Conservation (phyloP, 371 early-diverging fungal species). For the Lichtheimia hyalospora region DNA sequence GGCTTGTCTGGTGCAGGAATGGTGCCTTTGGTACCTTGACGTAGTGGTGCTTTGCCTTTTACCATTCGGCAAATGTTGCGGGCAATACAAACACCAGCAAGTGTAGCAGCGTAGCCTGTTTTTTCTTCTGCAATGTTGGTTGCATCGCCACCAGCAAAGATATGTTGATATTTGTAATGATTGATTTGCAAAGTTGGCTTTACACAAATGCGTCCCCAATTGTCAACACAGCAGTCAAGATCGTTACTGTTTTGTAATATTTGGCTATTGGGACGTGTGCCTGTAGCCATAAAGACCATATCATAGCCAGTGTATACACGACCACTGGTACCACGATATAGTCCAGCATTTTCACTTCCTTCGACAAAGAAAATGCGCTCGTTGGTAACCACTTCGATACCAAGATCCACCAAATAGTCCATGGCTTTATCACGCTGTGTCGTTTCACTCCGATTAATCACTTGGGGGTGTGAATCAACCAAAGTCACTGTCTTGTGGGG, state of each 20-base stretch:
- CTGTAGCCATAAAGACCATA: slow-evolving; percentile 43
- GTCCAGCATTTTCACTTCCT: slow-evolving; percentile 25
- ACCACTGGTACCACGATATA: slow-evolving; percentile 19
- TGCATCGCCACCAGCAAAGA: slow-evolving; percentile 73
- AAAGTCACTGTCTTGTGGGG: slow-evolving; percentile 56
- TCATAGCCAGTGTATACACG: slow-evolving; percentile 24
- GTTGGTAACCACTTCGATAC: slow-evolving; percentile 64
- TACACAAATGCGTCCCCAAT: slow-evolving; percentile 48
- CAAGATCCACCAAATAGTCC: slow-evolving; percentile 50
- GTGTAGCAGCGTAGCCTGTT: slow-evolving; percentile 60
- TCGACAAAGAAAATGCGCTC: slow-evolving; percentile 47
- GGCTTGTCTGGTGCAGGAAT: slow-evolving; percentile 34
- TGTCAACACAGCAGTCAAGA: slow-evolving; percentile 30
- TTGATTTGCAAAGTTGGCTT: slow-evolving; percentile 62
- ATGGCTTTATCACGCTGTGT: slow-evolving; percentile 47
- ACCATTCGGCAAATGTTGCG: slow-evolving; percentile 49
- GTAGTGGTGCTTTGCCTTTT: slow-evolving; percentile 41
- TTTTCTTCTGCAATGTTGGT: slow-evolving; percentile 62
- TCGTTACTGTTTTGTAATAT: slow-evolving; percentile 19
- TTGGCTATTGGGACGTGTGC: slow-evolving; percentile 33
- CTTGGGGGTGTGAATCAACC: slow-evolving; percentile 42
- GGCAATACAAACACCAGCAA: slow-evolving; percentile 52
- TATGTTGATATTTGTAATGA: slow-evolving; percentile 54
- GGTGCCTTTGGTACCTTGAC: slow-evolving; percentile 43
- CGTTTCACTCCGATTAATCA: slow-evolving; percentile 35